Percentiles rank a stretch among this genome's conserved stretches.
Conservation (phyloP, 257 asterid genomes). For the Nicotiana benthamiana region DNA sequence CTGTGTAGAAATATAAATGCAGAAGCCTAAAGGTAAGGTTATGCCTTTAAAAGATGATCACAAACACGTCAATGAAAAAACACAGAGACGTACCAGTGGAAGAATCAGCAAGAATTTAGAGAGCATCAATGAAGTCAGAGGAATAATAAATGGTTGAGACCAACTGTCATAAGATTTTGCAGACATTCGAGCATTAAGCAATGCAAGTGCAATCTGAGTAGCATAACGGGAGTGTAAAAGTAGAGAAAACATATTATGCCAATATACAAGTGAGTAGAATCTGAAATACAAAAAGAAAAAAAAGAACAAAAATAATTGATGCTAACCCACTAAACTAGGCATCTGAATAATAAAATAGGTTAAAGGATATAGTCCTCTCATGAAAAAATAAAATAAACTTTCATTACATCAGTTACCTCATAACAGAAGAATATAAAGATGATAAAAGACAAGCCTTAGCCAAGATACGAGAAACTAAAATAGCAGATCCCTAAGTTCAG, state of each 20-base stretch:
- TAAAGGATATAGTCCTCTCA: background rate
- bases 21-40: background rate
- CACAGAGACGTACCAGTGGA: slow-evolving; percentile 60
- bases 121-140: slow-evolving; percentile 60
- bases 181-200: slow-evolving; percentile 86
- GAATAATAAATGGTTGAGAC: slow-evolving; percentile 55
- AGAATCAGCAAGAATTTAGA: slow-evolving; percentile 76
- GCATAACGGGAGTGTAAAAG: slow-evolving; percentile 1
- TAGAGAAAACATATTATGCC: background rate
- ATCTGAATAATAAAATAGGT: background rate
- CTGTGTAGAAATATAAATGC: slow-evolving; percentile 26
- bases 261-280: background rate
- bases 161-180: slow-evolving; percentile 52
- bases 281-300: background rate
- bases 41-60: background rate
- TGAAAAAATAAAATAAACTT: background rate
- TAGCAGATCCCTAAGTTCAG: slow-evolving; percentile 3
- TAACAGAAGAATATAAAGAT: background rate
- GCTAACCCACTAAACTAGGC: background rate
- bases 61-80: slow-evolving; percentile 9
- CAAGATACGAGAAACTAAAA: background rate
- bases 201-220: slow-evolving; percentile 55
- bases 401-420: background rate
- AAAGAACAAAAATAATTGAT: background rate
- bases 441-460: background rate